A percentile compares a stretch with the other conserved stretches of the same genome.
phyloP scores from a whole-genome alignment of 176 grass and related monocot genomes.

The Poa annua region DNA sequence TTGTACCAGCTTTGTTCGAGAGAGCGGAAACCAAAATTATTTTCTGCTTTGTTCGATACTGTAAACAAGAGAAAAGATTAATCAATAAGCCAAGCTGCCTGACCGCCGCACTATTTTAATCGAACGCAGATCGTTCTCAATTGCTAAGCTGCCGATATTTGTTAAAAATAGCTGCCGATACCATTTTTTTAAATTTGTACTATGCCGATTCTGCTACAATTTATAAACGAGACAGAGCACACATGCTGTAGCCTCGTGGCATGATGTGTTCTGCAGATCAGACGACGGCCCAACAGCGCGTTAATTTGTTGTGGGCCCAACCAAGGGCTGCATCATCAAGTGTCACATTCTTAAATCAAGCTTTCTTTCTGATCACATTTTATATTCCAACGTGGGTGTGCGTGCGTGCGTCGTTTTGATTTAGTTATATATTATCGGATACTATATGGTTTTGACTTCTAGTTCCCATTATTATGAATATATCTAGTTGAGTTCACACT shows the following conservation, averaged over 20 bases:
- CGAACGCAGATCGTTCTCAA: no score
- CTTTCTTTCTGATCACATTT: neutral
- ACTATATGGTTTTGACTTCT: neutral
- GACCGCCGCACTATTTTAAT: no score
- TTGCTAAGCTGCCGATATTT: no score
- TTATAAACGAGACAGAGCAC: neutral
- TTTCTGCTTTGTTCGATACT: no score
- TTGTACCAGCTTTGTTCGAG: no score
- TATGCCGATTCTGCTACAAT: no score
- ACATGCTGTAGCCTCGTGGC: neutral
- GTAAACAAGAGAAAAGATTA: no score
- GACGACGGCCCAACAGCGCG: neutral
- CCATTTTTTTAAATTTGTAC: no score
- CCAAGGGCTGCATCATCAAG: neutral
- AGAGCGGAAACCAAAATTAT: no score
- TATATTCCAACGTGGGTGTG: neutral
- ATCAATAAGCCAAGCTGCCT: no score
- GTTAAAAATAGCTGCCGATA: no score
- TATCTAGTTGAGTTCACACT: neutral
- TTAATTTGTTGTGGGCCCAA: neutral
- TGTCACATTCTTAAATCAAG: neutral
- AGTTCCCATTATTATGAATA: no score
- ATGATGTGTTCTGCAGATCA: neutral
- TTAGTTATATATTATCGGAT: neutral
- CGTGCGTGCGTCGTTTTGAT: neutral